phyloP scores from a whole-genome alignment of 371 early-diverging fungal species.

The Apophysomyces elegans region DNA sequence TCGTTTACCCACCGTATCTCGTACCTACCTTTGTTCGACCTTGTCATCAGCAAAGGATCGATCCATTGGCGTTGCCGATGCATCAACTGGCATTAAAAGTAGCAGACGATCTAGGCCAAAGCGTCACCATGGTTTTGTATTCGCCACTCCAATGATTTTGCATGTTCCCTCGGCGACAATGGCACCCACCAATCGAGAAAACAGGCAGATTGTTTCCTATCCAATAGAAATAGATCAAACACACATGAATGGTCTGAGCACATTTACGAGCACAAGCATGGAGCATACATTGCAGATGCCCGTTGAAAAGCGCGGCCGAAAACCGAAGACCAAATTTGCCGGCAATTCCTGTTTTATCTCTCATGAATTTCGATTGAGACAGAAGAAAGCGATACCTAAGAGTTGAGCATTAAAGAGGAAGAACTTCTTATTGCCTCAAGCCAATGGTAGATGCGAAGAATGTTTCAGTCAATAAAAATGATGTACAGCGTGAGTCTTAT shows the following conservation, averaged over 20 bases:
- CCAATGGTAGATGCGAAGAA: background rate
- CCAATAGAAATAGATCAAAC: background rate
- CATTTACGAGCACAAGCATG: constrained; percentile 7
- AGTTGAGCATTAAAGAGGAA: background rate
- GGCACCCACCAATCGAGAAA: background rate
- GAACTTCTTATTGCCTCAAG: too few relatives aligned
- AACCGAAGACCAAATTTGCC: constrained; percentile 1
- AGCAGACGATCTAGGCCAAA: background rate
- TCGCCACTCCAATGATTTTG: background rate
- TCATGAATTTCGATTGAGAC: constrained; percentile 8
- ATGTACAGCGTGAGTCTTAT: background rate
- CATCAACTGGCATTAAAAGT: background rate
- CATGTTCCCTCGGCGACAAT: background rate
- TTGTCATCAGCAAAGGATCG: background rate
- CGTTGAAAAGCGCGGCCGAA: background rate
- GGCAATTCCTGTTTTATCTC: background rate
- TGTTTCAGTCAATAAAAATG: background rate
- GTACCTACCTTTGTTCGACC: background rate
- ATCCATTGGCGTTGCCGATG: too few relatives aligned
- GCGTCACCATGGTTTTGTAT: background rate
- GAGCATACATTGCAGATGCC: constrained; percentile 6
- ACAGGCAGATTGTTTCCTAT: background rate
- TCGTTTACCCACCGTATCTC: background rate
- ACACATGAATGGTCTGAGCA: background rate
- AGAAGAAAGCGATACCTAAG: background rate